A percentile compares a stretch with the other conserved stretches of the same genome.
Conservation (phyloP, 2,329 filamentous ascomycete species). For the Celoporthe dispersa region DNA sequence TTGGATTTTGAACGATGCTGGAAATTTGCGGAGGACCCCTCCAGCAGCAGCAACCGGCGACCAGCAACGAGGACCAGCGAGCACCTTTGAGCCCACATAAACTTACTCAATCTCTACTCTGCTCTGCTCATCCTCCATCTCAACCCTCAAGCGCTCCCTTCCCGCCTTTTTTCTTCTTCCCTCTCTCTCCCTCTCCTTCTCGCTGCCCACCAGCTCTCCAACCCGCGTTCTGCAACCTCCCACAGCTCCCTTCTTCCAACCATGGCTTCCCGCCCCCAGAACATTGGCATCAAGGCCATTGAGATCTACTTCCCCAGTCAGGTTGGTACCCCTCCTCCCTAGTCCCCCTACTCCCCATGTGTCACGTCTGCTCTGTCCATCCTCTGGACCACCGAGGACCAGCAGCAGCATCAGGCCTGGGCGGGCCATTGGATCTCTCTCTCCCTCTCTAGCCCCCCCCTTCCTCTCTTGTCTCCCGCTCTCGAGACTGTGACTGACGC, state of each 20-base stretch:
- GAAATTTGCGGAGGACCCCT: constrained; percentile 11
- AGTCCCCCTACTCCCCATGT: neutral
- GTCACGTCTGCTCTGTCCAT: neutral
- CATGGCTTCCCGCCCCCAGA: constrained; percentile 80
- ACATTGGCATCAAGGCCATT: constrained; percentile 92
- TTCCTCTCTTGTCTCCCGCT: neutral
- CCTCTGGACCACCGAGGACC: neutral
- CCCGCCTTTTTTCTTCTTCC: neutral
- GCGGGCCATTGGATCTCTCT: neutral
- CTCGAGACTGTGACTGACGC: constrained; percentile 13
- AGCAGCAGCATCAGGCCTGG: neutral
- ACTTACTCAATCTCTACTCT: constrained; percentile 2
- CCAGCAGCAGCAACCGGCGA: neutral
- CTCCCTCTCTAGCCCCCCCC: neutral
- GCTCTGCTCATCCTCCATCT: neutral
- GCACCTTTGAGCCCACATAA: neutral
- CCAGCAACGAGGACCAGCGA: neutral
- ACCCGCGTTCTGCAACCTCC: constrained; percentile 3
- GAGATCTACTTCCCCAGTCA: constrained; percentile 87
- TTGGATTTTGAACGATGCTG: neutral
- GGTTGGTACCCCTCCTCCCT: constrained; percentile 55
- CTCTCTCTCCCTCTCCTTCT: neutral
- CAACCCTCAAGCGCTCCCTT: neutral
- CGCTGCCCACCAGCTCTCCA: constrained; percentile 21
- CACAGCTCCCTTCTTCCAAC: constrained; percentile 33